Percentiles rank a stretch among this genome's conserved stretches.
These are phyloP conservation scores for Aureobasidium zeae DNA, from an alignment of 2,329 filamentous ascomycete genomes.

Conservation along the genomic window DNA sequence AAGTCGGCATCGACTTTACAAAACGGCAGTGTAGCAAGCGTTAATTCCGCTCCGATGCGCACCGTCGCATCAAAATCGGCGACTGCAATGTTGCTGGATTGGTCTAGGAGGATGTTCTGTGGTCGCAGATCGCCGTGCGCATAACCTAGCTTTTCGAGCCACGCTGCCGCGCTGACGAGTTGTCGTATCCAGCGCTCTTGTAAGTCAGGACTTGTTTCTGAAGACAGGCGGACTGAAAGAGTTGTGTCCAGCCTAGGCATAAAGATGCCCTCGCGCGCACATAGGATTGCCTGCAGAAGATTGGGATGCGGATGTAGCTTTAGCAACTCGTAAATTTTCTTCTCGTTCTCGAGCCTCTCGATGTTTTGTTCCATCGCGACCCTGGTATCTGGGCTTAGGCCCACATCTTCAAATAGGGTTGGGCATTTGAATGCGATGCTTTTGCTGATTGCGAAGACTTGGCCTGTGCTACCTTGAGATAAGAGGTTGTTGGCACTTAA, in stretches of 20 bases:
- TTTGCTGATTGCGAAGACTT: background rate
- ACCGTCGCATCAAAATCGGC: slow-evolving; percentile 3
- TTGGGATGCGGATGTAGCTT: background rate
- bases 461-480: background rate
- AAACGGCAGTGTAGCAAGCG: background rate
- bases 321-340: background rate
- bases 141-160: slow-evolving; percentile 3
- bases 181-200: slow-evolving; percentile 5
- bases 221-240: background rate
- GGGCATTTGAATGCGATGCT: background rate
- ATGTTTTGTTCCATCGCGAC: background rate
- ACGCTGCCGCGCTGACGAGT: slow-evolving; percentile 1
- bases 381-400: background rate
- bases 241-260: slow-evolving; percentile 1
- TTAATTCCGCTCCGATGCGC: background rate
- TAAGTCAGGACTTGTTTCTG: background rate
- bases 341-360: background rate
- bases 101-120: background rate
- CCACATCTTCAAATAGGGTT: background rate
- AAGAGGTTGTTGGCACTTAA: background rate
- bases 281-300: background rate
- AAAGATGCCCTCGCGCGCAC: background rate
- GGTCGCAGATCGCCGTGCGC: slow-evolving; percentile 5
- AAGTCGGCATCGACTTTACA: slow-evolving; percentile 1
- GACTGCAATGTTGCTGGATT: background rate